Evolutionary conservation across 495 filamentous ascomycete genomes (phyloP), one percentile per base, ranked within the genome.

Genomic region (Daldinia vernicosa): DNA sequence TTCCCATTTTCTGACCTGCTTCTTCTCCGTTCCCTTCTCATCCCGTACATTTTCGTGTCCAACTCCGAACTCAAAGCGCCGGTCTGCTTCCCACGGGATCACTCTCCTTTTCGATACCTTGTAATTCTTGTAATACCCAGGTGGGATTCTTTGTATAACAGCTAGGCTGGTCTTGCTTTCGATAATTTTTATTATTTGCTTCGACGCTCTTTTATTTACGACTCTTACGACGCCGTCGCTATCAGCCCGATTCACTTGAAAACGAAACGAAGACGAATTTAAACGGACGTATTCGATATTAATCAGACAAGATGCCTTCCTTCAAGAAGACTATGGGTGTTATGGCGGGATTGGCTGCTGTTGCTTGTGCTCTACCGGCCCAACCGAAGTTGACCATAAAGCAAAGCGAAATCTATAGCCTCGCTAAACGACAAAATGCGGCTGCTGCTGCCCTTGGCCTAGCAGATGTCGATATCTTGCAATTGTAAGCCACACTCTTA

Each of bases 381-480:
- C 68, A 72, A 47, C 84, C 83, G 60, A 86, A 79, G 78, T 68
- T 86, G 47, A 80, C 70, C 52, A 58, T 67, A 47, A 73, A 66
- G 62, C 81, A 84, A 69, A 72, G 75, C 70, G 77, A 80, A 60
- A 79, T 84, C 58, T 83, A 83, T 74, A 65, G 78, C 70, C 63
- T 81, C 51, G 74, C 78, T 56, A 87, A 81, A 74, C 82, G 85
- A 56, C 85, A 88, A 74, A 81, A 85, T 66, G 83, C 82, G 5
- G 82, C 84, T 0, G 85, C 85, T 24, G 83, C 84, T 11, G 80
- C 81, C 14, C 70, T 80, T 24, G 87, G 84, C 26, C 75, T 91
- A 58, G 82, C 79, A 15, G 89, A 91, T 77, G 74, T 89, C 52
- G 89, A 91, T 74, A 91, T 91, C 66, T 84, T 91, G 19, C 87